Evolutionary conservation across 1,139 yeast species (phyloP).

Genomic region (Yamadazyma siamensis): DNA sequence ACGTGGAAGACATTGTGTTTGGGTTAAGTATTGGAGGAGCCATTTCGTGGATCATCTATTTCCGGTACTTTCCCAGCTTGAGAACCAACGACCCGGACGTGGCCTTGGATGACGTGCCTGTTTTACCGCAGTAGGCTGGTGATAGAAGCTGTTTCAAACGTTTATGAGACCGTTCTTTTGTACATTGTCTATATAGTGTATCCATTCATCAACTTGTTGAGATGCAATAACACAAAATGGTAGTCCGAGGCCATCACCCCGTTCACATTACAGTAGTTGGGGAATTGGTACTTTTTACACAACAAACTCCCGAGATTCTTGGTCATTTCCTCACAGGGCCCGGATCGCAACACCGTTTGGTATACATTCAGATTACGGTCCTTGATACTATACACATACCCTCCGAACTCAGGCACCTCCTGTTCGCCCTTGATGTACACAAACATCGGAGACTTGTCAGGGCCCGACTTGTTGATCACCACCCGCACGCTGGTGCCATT

Average conservation of each 20-base stretch:
- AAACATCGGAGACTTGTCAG: conserved; percentile 11
- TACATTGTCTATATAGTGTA: background rate
- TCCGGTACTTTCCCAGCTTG: conserved; percentile 13
- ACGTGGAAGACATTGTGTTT: conserved; percentile 37
- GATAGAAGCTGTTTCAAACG: background rate
- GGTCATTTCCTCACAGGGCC: conserved; percentile 12
- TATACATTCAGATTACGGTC: conserved; percentile 5
- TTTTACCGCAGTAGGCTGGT: conserved; percentile 6
- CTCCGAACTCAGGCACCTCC: conserved; percentile 11
- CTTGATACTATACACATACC: conserved; percentile 15
- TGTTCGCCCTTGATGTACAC: conserved; percentile 9
- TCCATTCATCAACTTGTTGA: conserved; percentile 7
- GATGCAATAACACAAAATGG: conserved; percentile 6
- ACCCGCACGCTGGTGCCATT: conserved; percentile 11
- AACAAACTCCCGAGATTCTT: conserved; percentile 13
- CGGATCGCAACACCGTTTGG: conserved; percentile 11
- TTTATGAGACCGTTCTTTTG: background rate
- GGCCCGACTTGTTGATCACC: conserved; percentile 6
- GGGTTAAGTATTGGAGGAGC: conserved; percentile 32
- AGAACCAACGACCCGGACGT: conserved; percentile 4
- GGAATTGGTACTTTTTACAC: conserved; percentile 11
- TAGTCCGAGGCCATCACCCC: conserved; percentile 13
- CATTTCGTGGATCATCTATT: conserved; percentile 25
- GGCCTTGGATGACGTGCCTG: conserved; percentile 6
- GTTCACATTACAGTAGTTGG: conserved; percentile 14